Base-by-base conservation (phyloP, 2,329 filamentous ascomycete genomes). In the Tolypocladium paradoxum region DNA sequence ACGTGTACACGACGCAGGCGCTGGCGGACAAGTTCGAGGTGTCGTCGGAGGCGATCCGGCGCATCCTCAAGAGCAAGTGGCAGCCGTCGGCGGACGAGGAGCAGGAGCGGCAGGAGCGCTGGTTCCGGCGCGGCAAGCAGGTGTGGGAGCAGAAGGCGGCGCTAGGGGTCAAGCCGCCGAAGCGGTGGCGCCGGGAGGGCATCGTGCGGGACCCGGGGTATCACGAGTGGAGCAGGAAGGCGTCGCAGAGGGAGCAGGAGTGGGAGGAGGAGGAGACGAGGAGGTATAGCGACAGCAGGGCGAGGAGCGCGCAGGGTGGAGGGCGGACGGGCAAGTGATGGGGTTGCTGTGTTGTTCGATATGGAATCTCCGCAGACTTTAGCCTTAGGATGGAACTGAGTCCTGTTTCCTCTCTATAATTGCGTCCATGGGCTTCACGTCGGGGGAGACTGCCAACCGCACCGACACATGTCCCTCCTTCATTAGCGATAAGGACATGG, bases 61-160 rank as follows among this genome's bases (percentile, higher is more conserved):
- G 93, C 36, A 95, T 99, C 51, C 73, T 99, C 56, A 89, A 81
- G 72, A 82, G 81, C 66, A 90, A 88, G 55, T 93, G 88, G 85
- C 70, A 71, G 61, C 84, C 88, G 4, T 74, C 65, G 8, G 74
- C 76, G 29, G 76, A 82, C 51, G 78, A 84, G 62, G 79, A 83
- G 56, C 65, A 75, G 55, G 70, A 77, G 3, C 76, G 83, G 52
- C 78, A 83, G 63, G 69, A 73, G 59, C 72, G 83, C 27, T 87
- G 83, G 83, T 77, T 79, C 62, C 74, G 75, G 20, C 74, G 83
- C 51, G 83, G 83, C 54, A 75, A 78, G 68, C 64, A 68, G 49
- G 75, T 86, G 53, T 87, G 83, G 82, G 65, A 71, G 58, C 70
- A 75, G 52, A 79, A 78, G 71, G 80, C 81, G 1, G 82, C 76